These are phyloP conservation scores for Naganishia vishniacii DNA, from an alignment of 768 basidiomycete species.

Conservation along the genomic window DNA sequence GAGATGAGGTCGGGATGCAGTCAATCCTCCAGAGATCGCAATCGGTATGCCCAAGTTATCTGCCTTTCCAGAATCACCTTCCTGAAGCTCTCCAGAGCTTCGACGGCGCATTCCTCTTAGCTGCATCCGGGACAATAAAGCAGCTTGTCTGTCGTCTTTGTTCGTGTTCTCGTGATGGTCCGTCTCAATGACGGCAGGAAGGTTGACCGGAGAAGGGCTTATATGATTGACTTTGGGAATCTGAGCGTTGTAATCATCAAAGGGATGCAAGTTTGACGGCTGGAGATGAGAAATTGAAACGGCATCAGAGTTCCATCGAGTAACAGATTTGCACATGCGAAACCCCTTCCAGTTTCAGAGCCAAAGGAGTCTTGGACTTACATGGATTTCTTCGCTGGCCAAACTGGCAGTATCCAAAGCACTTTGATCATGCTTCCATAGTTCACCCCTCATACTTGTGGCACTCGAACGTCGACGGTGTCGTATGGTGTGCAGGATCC, in stretches of 20 bases:
- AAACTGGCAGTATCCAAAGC: conserved; percentile 11
- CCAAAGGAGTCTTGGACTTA: neutral
- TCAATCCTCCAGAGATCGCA: neutral
- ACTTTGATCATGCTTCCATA: conserved; percentile 19
- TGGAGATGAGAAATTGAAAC: neutral
- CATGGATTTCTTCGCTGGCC: conserved; percentile 13
- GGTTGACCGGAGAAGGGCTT: conserved; percentile 10
- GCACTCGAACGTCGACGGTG: conserved; percentile 12
- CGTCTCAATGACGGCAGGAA: conserved; percentile 10
- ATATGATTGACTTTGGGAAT: conserved; percentile 16
- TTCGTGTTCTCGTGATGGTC: neutral
- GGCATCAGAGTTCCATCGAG: neutral
- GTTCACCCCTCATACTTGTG: conserved; percentile 1
- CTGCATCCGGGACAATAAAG: neutral
- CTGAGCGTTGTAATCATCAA: neutral
- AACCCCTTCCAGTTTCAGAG: no score
- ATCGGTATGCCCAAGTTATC: neutral
- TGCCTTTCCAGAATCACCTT: conserved; percentile 2
- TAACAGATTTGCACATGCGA: no score
- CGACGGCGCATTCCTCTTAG: conserved; percentile 9
- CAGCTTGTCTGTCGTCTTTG: neutral
- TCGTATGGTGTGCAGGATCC: neutral
- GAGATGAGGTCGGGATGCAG: conserved; percentile 29
- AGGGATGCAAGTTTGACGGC: conserved; percentile 12
- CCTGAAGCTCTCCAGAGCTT: conserved; percentile 4